phyloP scores from a whole-genome alignment of 2,329 filamentous ascomycete genomes.

The Neopestalotiopsis rosae region DNA sequence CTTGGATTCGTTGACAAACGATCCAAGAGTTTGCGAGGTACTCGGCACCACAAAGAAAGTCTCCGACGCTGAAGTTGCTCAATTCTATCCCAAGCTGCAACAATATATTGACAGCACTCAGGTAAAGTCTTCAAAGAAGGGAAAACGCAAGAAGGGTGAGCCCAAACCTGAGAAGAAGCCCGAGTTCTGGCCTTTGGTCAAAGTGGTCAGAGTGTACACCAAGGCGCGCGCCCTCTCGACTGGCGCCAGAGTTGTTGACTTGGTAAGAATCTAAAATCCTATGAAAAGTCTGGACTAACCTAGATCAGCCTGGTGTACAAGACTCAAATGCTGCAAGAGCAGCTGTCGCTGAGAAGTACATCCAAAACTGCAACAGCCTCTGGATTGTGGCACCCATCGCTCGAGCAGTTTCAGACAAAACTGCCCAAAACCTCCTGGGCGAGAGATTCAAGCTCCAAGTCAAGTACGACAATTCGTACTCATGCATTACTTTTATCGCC shows the following conservation, averaged over 20 bases:
- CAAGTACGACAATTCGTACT: constrained; percentile 62
- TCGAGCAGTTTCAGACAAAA: constrained; percentile 65
- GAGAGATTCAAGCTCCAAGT: constrained; percentile 63
- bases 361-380: constrained; percentile 55
- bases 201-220: constrained; percentile 50
- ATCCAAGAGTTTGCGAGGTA: constrained; percentile 41
- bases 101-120: constrained; percentile 61
- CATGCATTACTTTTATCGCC: constrained; percentile 56
- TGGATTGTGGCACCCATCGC: constrained; percentile 68
- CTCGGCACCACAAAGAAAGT: constrained; percentile 54
- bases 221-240: constrained; percentile 56
- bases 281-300: neutral
- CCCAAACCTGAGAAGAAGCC: constrained; percentile 36
- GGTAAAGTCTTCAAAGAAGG: constrained; percentile 32
- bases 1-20: constrained; percentile 46
- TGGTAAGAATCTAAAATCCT: constrained; percentile 41
- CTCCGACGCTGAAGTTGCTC: no score
- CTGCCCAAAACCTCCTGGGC: constrained; percentile 61
- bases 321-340: constrained; percentile 64
- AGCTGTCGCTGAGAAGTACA: constrained; percentile 62
- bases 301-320: constrained; percentile 46
- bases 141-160: constrained; percentile 44
- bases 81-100: constrained; percentile 54
- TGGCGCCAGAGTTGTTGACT: constrained; percentile 60
- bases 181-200: constrained; percentile 47